Evolutionary conservation across 2,329 filamentous ascomycete genomes (phyloP), one percentile per base, ranked within the genome.

Genomic region (Remersonia thermophila): DNA sequence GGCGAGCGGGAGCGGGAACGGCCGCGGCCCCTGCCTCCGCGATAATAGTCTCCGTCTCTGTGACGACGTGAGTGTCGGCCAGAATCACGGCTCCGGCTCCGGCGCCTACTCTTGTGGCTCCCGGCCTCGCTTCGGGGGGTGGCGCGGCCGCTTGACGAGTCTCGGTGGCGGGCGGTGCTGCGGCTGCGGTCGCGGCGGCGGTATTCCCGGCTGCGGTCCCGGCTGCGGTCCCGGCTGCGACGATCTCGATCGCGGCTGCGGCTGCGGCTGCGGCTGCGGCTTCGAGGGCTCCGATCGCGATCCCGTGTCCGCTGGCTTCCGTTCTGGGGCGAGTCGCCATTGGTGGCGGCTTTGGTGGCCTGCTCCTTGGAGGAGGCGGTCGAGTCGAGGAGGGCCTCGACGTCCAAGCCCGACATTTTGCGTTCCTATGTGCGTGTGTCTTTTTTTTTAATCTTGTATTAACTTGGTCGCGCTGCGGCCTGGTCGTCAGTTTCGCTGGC

Each of bases 341-440:
- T 72, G 47, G 64, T 55, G 39, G 61, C 56, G 45, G 57, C 49
- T 50, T 61, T 62, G 43, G 51, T 54, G 41, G 65, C 65, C 51
- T 66, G 65, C 36, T 70, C 63, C 36, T 65, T 62, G 41, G 66
- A 61, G 47, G 77, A 78, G 35, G 83, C 83, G 44, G 83, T 84
- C 35, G 82, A 83, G 61, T 94, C 86, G 49, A 95, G 77, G 47
- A 95, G 73, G 47, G 85, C 84, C 68, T 95, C 87, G 51, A 95
- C 84, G 55, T 93, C 85, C 49, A 80, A 65, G 58, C 69, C 70
- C 56, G 77, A 77, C 77, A 80, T 80, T 39, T 52, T 26, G 30
- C 15, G 25, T 15, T 25, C 13, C 2, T 30, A 10, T 32, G n/a
- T n/a, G n/a, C n/a, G n/a, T 28, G 23, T 29, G 18, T 36, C 27